Conservation (phyloP, 2,329 filamentous ascomycete genomes). For the Trichothecium sympodiale region DNA sequence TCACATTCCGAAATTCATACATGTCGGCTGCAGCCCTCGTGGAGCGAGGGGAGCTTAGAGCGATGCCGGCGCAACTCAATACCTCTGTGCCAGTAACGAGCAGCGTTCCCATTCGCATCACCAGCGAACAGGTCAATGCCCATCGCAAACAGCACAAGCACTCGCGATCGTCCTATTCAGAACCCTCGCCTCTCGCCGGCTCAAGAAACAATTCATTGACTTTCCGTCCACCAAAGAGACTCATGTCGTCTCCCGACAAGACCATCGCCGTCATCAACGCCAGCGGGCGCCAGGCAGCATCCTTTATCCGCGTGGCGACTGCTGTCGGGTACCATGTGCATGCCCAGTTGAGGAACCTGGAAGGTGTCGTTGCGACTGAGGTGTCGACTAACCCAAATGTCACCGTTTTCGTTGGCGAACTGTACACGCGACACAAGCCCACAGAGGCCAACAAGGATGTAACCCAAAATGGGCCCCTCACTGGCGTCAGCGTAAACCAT, state of each 20-base stretch:
- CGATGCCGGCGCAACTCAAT: conserved; percentile 28
- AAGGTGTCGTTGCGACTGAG: conserved; percentile 81
- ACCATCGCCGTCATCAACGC: conserved; percentile 93
- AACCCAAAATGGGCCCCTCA: conserved; percentile 54
- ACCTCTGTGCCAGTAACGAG: conserved; percentile 24
- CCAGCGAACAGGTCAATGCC: conserved; percentile 21
- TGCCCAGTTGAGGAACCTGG: conserved; percentile 78
- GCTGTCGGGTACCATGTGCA: conserved; percentile 90
- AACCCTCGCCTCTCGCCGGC: conserved; percentile 40
- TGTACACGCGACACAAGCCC: conserved; percentile 44
- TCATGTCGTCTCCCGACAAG: conserved; percentile 53
- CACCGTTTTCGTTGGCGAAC: conserved; percentile 51
- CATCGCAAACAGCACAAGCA: conserved; percentile 43
- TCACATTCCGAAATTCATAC: conserved; percentile 1
- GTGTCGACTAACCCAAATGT: conserved; percentile 71
- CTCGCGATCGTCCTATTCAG: conserved; percentile 50
- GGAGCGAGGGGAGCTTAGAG: conserved; percentile 8
- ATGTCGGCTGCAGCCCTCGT: conserved; percentile 5
- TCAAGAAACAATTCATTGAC: conserved; percentile 50
- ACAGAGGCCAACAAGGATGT: conserved; percentile 48
- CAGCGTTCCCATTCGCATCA: conserved; percentile 25
- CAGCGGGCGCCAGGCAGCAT: conserved; percentile 89
- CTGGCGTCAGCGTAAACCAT: conserved; percentile 57
- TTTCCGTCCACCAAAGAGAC: conserved; percentile 48
- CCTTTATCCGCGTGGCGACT: conserved; percentile 84